phyloP scores from a whole-genome alignment of 1,284 basidiomycete species.

The Amylostereum areolatum region DNA sequence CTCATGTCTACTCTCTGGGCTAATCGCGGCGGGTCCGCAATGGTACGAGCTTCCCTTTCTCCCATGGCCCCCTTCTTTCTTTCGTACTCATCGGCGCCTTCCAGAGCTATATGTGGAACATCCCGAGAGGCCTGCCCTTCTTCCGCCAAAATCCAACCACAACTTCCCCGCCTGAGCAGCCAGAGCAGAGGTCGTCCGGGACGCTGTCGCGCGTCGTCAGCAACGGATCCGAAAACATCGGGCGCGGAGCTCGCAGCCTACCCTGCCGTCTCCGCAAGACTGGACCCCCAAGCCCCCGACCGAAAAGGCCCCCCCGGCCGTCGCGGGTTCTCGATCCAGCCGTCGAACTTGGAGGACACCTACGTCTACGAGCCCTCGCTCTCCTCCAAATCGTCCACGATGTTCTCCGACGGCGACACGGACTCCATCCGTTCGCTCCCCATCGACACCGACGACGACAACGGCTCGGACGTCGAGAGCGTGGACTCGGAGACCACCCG shows the following conservation, averaged over 20 bases:
- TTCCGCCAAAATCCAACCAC: slow-evolving; percentile 6
- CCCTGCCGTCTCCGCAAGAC: slow-evolving; percentile 6
- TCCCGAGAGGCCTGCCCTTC: slow-evolving; percentile 8
- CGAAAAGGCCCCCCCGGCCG: slow-evolving; percentile 8
- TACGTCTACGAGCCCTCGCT: slow-evolving; percentile 54
- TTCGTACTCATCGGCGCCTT: not conserved
- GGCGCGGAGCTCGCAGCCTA: slow-evolving; percentile 3
- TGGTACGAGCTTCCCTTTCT: slow-evolving; percentile 6
- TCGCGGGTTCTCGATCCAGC: slow-evolving; percentile 34
- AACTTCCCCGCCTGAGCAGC: slow-evolving; percentile 2
- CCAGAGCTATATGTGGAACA: slow-evolving; percentile 10
- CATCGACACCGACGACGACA: not conserved
- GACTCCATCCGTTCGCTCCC: slow-evolving; percentile 32
- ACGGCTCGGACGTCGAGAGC: slow-evolving; percentile 3
- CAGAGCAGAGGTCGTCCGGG: slow-evolving; percentile 1
- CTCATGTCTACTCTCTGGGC: not conserved
- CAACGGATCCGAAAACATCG: slow-evolving; percentile 3
- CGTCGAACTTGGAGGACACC: slow-evolving; percentile 34
- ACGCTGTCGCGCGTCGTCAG: slow-evolving; percentile 2
- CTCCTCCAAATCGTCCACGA: slow-evolving; percentile 49
- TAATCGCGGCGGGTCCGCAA: slow-evolving; percentile 10
- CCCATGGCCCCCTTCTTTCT: not conserved
- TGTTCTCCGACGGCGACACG: slow-evolving; percentile 29
- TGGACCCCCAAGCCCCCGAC: slow-evolving; percentile 7
- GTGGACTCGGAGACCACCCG: not conserved